Evolutionary conservation across 208 protist species (phyloP).

Genomic region (Acanthamoeba quina): DNA sequence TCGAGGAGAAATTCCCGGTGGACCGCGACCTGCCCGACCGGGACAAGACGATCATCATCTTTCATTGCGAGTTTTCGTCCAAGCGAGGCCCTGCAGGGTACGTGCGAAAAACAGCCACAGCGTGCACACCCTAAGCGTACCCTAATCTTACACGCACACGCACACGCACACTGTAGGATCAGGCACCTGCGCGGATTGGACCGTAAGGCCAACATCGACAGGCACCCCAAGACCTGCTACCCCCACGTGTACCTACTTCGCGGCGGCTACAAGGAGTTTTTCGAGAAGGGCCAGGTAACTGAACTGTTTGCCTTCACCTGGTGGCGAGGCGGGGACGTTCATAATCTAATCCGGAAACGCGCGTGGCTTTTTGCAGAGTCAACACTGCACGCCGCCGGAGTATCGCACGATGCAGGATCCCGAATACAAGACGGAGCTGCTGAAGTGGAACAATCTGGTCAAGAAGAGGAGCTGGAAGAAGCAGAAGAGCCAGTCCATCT

Average conservation of each 20-base stretch:
- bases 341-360: too few species aligned
- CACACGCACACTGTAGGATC: background rate
- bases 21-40: background rate
- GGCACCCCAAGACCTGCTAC: constrained; percentile 70
- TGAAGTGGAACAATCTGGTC: background rate
- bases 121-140: background rate
- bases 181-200: constrained; percentile 70
- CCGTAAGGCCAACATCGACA: constrained; percentile 29
- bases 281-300: constrained; percentile 31
- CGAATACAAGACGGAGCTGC: background rate
- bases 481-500: constrained; percentile 17
- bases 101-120: background rate
- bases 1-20: constrained; percentile 1
- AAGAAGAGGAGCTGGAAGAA: constrained; percentile 24
- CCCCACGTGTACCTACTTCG: constrained; percentile 77
- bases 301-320: too few species aligned
- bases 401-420: constrained; percentile 11
- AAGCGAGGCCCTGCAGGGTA: constrained; percentile 73
- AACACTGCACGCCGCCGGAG: background rate
- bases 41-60: constrained; percentile 69
- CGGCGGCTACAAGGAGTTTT: constrained; percentile 78
- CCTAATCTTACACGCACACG: background rate
- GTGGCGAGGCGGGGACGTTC: too few species aligned
- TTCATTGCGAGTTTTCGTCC: constrained; percentile 82
- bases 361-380: background rate